Base-by-base conservation (phyloP, 2,329 filamentous ascomycete species). In the Penicillium crustosum region DNA sequence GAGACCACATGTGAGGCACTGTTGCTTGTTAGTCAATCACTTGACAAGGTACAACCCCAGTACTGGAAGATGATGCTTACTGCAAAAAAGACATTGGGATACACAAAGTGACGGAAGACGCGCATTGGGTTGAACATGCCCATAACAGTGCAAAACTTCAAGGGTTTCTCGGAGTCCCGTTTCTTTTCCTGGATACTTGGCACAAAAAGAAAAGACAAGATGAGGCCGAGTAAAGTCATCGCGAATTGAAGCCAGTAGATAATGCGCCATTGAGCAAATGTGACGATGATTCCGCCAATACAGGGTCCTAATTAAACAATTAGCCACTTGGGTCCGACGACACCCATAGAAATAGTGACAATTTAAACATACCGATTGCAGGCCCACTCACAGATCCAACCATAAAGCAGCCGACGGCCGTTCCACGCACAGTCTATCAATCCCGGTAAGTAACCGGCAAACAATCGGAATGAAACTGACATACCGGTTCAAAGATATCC, bases 201-300 rank as follows among this genome's bases (percentile, higher is more conserved):
- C 1, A 92, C 80, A 6, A 91, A 78, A 61, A 90, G 83, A 58
- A 86, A 79, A 17, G 88, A 82, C 0, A 87, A 81, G 0, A 85
- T 36, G 0, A 83, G 78, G 0, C 84, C 87, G 0, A 83, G 69
- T 1, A 82, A 86, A 0, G 87, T 86, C 47, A 91, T 81, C 1
- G 81, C 88, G 1, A 87, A 86, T 70, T 93, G 89, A 1, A 92
- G 77, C 86, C 89, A 92, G 77, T 91, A 92, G 57, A 92, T 91
- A 54, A 85, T 83, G 21, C 89, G 83, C 90, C 90, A 93, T 3
- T 80, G 83, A 4, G 82, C 80, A 71, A 86, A 92, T 0, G 89
- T 92, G 36, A 93, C 89, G 53, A 93, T 90, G 52, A 92, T 85
- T 35, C 89, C 90, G 29, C 89, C 89, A 10, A 92, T 78, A 66